Base-by-base conservation (phyloP, 1,284 basidiomycete genomes). In the Puccinia sorghi region DNA sequence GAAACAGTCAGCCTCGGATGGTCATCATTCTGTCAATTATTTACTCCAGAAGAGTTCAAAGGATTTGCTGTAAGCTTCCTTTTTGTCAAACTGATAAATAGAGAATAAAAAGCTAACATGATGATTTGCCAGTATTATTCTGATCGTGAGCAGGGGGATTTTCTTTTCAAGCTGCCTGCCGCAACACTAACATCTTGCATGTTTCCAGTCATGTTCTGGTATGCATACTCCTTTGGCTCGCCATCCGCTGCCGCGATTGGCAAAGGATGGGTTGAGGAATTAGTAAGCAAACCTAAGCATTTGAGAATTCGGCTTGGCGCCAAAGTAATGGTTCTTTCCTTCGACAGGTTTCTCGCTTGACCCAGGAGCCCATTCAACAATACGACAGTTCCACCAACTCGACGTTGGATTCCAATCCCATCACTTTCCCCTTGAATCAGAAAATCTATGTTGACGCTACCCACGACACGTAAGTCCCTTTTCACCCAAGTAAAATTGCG, bases 361-460 rank as follows among this genome's bases (percentile, higher is more conserved):
- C 91, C 3, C 88, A 92, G 77, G 91, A 89, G 0, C 90, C 89
- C 0, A 90, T 93, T 80, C 78, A 80, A 4, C 86, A 84, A 0
- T 89, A 91, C 84, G 90, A 92, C 83, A 90, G 90, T 27, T 90
- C 90, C 0, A 92, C 91, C 41, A 96, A 95, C 82, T 86, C 88
- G 8, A 95, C 93, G 0, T 86, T 94, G 41, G 87, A 93, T 82
- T 87, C 89, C 77, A 89, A 89, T 82, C 85, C 87, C 0, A 87
- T 87, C 37, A 92, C 89, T 0, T 94, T 94, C 89, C 93, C 93
- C 4, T 87, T 94, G 6, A 87, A 89, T 71, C 90, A 95, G 81
- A 88, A 87, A 79, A 86, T 95, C 52, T 95, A 94, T 81, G 93
- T 92, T 4, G 92, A 93, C 83, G 91, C 92, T 0, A 93, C 92